These are phyloP conservation scores for Boletellus dicymbophilus DNA, from an alignment of 1,284 basidiomycete species.

Conservation along the genomic window DNA sequence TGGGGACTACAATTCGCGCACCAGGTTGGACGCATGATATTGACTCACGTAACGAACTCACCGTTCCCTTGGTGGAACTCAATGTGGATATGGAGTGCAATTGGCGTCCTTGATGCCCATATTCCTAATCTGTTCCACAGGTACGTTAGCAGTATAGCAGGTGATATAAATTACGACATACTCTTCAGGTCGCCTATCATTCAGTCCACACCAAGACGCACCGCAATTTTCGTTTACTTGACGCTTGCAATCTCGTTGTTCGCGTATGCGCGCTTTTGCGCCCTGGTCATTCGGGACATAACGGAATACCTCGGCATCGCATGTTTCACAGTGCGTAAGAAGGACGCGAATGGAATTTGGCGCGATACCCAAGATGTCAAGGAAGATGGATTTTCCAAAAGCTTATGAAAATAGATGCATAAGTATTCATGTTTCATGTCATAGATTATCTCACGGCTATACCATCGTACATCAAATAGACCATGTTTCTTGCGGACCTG, in stretches of 20 bases:
- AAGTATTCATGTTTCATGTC: not conserved
- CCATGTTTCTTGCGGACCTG: no score
- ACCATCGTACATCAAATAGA: not conserved
- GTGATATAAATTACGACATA: not conserved
- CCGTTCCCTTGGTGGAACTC: conserved; percentile 89
- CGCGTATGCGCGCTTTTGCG: conserved; percentile 80
- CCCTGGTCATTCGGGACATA: conserved; percentile 83
- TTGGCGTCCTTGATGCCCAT: conserved; percentile 86
- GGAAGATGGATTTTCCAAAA: conserved; percentile 26
- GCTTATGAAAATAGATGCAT: conserved; percentile 11
- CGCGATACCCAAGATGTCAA: conserved; percentile 39
- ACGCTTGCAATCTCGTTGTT: conserved; percentile 68
- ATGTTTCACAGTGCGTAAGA: conserved; percentile 87
- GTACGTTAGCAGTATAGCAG: conserved; percentile 38
- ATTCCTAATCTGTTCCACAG: conserved; percentile 64
- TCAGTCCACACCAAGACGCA: conserved; percentile 60
- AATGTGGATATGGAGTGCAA: conserved; percentile 81
- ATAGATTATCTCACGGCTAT: conserved; percentile 4
- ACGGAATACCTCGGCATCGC: conserved; percentile 88
- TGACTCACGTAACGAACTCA: conserved; percentile 88
- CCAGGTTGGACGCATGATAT: conserved; percentile 89
- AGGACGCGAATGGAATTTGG: conserved; percentile 76
- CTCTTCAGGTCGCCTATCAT: conserved; percentile 61
- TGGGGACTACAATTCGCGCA: conserved; percentile 91
- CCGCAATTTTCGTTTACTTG: conserved; percentile 68